Base-by-base conservation (phyloP, 2,329 filamentous ascomycete genomes). In the Zymoseptoria brevis region DNA sequence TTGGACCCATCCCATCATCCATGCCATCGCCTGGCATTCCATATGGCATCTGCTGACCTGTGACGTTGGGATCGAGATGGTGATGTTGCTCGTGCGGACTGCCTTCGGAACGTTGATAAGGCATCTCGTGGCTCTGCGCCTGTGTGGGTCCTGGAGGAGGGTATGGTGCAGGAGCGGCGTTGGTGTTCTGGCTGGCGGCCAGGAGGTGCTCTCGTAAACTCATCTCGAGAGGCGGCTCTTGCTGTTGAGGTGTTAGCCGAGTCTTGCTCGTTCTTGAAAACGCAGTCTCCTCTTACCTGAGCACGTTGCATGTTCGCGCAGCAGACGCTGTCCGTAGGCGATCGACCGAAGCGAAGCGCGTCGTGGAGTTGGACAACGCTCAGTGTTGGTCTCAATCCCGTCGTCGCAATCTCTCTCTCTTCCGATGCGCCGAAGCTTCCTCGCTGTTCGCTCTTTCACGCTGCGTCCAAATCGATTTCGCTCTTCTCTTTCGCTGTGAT, bases 141-240 rank as follows among this genome's bases (percentile, higher is more conserved):
- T 24, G 51, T 29, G 22, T 19, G 29, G 22, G 51, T 29, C 29
- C 22, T 26, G 51, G 51, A 63, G 71, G 59, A 62, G 75, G 72
- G 51, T 76, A 73, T 62, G 76, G 75, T 13, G 75, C 69, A 19
- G 74, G 73, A 41, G 64, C 56, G 68, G 71, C 57, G 72, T 71
- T 64, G 52, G 76, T 74, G 63, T 73, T 74, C 56, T 77, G 75
- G 60, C 80, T 79, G 57, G 78, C 77, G 67, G 80, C 82, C 66
- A 86, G 78, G 51, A 86, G 81, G 68, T 85, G 83, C 70, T 86
- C 83, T 74, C 83, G 80, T 69, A 86, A 79, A 75, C 74, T 76
- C 72, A 74, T 75, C 68, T 77, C 75, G 54, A 74, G 71, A 16
- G 35, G 35, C 13, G 35, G 35, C 35, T 45, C 35, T 45, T 45